Evolutionary conservation across 2,329 filamentous ascomycete species (phyloP).

Genomic region (Stemphylium beticola): DNA sequence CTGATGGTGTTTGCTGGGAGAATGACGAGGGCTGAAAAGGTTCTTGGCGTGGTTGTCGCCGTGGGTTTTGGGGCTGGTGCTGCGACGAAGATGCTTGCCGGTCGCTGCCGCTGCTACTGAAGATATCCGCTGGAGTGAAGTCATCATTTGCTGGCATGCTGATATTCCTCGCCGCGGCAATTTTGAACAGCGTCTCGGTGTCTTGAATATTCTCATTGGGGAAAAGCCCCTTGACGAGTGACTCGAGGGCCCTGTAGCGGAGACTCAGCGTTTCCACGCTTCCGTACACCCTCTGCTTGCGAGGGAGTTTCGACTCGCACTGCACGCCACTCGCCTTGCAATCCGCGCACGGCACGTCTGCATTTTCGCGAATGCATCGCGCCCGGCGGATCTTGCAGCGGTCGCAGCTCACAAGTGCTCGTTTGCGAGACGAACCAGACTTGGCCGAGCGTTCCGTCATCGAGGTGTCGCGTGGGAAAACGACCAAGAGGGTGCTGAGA

Average conservation of each 20-base stretch:
- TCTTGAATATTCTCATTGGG: conserved; percentile 49
- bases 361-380: conserved; percentile 36
- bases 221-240: conserved; percentile 51
- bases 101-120: conserved; percentile 15
- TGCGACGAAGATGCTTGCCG: conserved; percentile 1
- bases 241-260: conserved; percentile 53
- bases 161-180: conserved; percentile 49
- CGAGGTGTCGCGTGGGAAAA: not conserved
- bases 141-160: conserved; percentile 44
- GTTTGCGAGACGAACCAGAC: conserved; percentile 31
- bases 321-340: conserved; percentile 49
- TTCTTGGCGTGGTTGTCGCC: conserved; percentile 5
- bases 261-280: conserved; percentile 55
- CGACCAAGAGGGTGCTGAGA: conserved; percentile 1
- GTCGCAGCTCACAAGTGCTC: conserved; percentile 41
- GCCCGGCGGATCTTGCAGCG: conserved; percentile 39
- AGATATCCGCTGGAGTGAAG: conserved; percentile 36
- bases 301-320: conserved; percentile 53
- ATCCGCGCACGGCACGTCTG: conserved; percentile 46
- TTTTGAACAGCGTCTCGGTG: conserved; percentile 49
- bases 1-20: not conserved
- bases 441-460: conserved; percentile 22
- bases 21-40: conserved; percentile 9
- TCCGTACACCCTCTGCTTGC: conserved; percentile 55
- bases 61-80: conserved; percentile 8